Base-by-base conservation (phyloP, 2,329 filamentous ascomycete species). In the Volutella citrinella region DNA sequence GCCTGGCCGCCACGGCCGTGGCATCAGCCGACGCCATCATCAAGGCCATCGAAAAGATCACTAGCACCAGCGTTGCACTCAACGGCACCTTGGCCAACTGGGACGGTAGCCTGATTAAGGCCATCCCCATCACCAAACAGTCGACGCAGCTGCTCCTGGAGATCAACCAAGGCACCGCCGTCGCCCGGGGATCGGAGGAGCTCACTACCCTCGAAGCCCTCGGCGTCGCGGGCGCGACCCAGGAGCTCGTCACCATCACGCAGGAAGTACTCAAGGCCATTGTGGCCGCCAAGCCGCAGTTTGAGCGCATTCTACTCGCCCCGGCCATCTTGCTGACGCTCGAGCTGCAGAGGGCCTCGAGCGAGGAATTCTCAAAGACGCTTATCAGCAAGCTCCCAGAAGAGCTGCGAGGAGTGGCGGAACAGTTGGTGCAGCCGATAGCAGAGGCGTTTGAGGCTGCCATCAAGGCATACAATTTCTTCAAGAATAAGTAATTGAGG, bases 251-350 rank as follows among this genome's bases (percentile, higher is more conserved):
- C 27, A 34, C 27, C 10, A 50, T 52, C n/a, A 64, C 70, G 40
- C 60, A 66, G 43, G 33, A 45, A 19, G 64, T 64, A 5, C 55
- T 71, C 19, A 43, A 50, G 7, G 55, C 55, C n/a, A 49, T 72
- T 15, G 54, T 69, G 38, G 46, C 37, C 10, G 49, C 58, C 18
- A 69, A 70, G 52, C 56, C 51, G 14, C 65, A 68, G 41, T 74
- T 74, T 37, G 63, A 70, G 43, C 52, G 53, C 23, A 48, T 70
- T 6, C 32, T 68, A 3, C 43, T 73, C 21, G 58, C 54, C 28
- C 65, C 68, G 0, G 46, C 69, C 21, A 68, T 74, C 21, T 50
- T 69, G 23, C 26, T 66, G 12, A 65, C 63, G 38, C 45, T 76
- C 17, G 46, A 63, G 35, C 38, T 59, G 7, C 56, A 72, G 53